Conservation (phyloP, 2,329 filamentous ascomycete species). For the Fusarium sp. region DNA sequence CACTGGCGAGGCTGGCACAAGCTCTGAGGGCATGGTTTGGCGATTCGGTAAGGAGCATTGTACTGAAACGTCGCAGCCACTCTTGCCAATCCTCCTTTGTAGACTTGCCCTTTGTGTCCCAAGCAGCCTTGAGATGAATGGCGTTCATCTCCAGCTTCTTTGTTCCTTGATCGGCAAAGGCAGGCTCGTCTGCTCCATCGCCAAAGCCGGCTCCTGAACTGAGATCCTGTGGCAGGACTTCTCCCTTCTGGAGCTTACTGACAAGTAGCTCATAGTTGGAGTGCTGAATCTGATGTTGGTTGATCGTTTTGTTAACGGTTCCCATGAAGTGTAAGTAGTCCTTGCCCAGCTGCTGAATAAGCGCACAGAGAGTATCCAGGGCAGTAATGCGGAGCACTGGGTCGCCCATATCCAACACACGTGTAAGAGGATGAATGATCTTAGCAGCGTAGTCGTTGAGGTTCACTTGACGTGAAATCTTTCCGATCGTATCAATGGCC, state of each 20-base stretch:
- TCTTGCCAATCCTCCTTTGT: conserved; percentile 99
- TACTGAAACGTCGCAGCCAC: conserved; percentile 97
- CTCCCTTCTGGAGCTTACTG: conserved; percentile 92
- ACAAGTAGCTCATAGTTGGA: conserved; percentile 93
- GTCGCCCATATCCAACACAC: conserved; percentile 82
- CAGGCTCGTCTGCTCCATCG: conserved; percentile 82
- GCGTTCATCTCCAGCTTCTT: conserved; percentile 98
- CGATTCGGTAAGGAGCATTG: conserved; percentile 93
- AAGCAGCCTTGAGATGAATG: conserved; percentile 95
- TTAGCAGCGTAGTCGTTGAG: conserved; percentile 96
- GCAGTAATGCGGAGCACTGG: conserved; percentile 81
- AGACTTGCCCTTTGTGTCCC: conserved; percentile 96
- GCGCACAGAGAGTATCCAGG: conserved; percentile 91
- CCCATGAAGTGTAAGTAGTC: conserved; percentile 96
- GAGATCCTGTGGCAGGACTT: conserved; percentile 93
- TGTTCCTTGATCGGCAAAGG: conserved; percentile 84
- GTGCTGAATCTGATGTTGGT: conserved; percentile 84
- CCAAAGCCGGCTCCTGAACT: conserved; percentile 87
- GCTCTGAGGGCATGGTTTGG: conserved; percentile 95
- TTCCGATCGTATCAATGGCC: conserved; percentile 94
- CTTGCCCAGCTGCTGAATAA: conserved; percentile 95
- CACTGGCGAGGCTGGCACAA: conserved; percentile 89
- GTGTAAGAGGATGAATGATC: conserved; percentile 92
- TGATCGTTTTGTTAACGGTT: conserved; percentile 89
- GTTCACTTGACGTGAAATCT: conserved; percentile 95